phyloP scores from a whole-genome alignment of 352 stramenopile species.

The Globisporangium megalacanthum region DNA sequence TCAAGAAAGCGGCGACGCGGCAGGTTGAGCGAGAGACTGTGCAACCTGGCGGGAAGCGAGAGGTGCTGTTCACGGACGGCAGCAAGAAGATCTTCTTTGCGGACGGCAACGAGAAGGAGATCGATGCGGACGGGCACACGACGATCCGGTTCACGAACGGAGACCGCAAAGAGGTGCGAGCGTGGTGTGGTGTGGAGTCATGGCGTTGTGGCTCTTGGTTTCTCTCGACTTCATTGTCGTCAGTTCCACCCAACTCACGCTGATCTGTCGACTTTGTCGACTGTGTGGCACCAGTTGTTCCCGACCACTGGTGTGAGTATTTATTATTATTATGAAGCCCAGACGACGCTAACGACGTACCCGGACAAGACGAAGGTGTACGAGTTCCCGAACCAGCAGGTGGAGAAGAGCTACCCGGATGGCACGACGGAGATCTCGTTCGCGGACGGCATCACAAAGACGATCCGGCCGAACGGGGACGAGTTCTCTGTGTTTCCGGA shows the following conservation, averaged over 20 bases:
- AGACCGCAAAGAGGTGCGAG: slow-evolving; percentile 90
- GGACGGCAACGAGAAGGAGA: slow-evolving; percentile 93
- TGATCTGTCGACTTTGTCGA: no score
- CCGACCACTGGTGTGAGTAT: slow-evolving; percentile 85
- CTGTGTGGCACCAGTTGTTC: slow-evolving; percentile 28
- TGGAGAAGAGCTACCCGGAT: slow-evolving; percentile 91
- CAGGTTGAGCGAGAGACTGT: slow-evolving; percentile 32
- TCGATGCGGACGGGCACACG: slow-evolving; percentile 81
- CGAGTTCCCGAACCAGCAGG: slow-evolving; percentile 94
- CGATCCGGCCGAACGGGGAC: slow-evolving; percentile 63
- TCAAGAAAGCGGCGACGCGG: background rate
- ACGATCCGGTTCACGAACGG: slow-evolving; percentile 94
- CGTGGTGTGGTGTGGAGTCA: background rate
- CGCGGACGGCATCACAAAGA: slow-evolving; percentile 92
- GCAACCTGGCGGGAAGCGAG: slow-evolving; percentile 52
- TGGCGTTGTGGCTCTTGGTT: background rate
- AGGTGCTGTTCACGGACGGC: slow-evolving; percentile 52
- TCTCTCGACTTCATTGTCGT: no score
- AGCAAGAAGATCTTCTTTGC: slow-evolving; percentile 80
- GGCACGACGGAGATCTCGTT: slow-evolving; percentile 94
- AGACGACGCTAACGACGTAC: slow-evolving; percentile 94
- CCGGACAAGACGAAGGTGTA: slow-evolving; percentile 93
- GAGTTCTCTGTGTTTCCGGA: slow-evolving; percentile 82
- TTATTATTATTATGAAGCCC: slow-evolving; percentile 92
- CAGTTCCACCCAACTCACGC: background rate